Conservation (phyloP, 495 filamentous ascomycete species). For the Penicillium goetzii region DNA sequence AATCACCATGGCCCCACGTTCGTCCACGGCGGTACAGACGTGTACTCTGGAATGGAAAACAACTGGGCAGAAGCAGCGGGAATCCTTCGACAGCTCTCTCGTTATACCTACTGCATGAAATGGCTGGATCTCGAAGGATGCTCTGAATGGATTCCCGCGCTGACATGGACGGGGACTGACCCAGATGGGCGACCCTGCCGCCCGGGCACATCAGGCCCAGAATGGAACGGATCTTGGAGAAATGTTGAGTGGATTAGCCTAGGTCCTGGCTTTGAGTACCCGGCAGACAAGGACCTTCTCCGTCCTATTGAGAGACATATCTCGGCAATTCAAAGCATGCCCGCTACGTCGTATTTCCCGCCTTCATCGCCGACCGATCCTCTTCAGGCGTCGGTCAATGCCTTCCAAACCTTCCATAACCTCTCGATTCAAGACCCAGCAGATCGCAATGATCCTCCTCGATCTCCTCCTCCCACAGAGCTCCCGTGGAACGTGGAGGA, state of each 20-base stretch:
- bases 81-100: conserved; percentile 69
- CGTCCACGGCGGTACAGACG: conserved; percentile 61
- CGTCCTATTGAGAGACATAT: neutral
- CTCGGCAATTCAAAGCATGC: neutral
- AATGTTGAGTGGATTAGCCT: conserved; percentile 53
- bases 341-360: neutral
- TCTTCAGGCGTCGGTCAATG: conserved; percentile 6
- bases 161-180: conserved; percentile 51
- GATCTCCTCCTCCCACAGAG: conserved; percentile 5
- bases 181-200: conserved; percentile 34
- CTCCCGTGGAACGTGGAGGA: conserved; percentile 40
- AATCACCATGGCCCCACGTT: neutral
- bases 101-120: conserved; percentile 68
- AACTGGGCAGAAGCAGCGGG: conserved; percentile 72
- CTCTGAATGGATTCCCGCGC: conserved; percentile 65
- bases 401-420: conserved; percentile 7
- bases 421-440: neutral
- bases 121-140: conserved; percentile 85
- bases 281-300: neutral
- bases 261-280: conserved; percentile 48
- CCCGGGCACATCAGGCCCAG: conserved; percentile 39
- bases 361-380: neutral
- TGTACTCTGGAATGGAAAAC: conserved; percentile 66
- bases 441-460: neutral
- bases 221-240: conserved; percentile 57